Percentiles rank a stretch among this genome's conserved stretches.
Conservation (phyloP, 768 basidiomycete species). For the Brasilioporus rufonigricans region DNA sequence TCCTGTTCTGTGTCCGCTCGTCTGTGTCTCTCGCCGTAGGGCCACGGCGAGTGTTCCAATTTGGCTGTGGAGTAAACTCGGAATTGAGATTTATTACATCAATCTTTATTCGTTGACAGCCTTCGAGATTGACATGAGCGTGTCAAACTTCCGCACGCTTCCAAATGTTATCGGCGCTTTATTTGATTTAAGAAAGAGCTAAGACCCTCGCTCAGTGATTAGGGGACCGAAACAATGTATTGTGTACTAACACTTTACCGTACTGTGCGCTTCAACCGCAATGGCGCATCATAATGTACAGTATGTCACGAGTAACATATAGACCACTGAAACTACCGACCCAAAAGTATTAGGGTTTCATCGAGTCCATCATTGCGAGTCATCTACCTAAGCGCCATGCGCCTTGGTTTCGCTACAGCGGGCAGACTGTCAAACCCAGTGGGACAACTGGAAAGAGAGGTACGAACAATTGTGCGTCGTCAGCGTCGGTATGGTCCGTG, state of each 20-base stretch:
- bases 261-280: too few relatives aligned
- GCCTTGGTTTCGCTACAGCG: constrained; percentile 13
- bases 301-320: not conserved
- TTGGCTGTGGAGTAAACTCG: not conserved
- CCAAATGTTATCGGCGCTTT: too few relatives aligned
- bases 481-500: constrained; percentile 53
- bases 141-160: too few relatives aligned
- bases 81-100: not conserved
- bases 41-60: too few relatives aligned
- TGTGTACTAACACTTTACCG: too few relatives aligned
- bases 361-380: not conserved
- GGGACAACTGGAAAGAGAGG: not conserved
- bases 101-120: not conserved
- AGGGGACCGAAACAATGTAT: too few relatives aligned
- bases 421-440: not conserved
- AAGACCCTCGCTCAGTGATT: too few relatives aligned
- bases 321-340: not conserved
- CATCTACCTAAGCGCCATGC: not conserved
- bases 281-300: not conserved
- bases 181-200: too few relatives aligned
- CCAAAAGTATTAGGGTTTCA: not conserved
- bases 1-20: too few relatives aligned
- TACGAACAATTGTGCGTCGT: constrained; percentile 50
- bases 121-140: not conserved
- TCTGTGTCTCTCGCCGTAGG: too few relatives aligned